Evolutionary conservation across 495 filamentous ascomycete genomes (phyloP), one percentile per base, ranked within the genome.

Genomic region (Hypoxylon fragiforme): DNA sequence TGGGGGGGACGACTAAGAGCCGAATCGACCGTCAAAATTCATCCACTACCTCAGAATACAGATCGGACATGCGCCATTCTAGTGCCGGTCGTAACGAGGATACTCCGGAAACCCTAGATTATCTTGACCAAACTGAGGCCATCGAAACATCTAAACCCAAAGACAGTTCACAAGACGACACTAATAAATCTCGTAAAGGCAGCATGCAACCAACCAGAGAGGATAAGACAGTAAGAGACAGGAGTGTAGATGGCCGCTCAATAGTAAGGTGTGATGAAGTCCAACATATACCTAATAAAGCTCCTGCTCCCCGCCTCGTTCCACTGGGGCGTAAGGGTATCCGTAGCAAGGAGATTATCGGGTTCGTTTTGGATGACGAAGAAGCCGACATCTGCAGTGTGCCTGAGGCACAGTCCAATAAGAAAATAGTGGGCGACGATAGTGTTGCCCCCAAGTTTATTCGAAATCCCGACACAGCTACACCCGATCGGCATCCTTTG

Each of bases 321-420:
- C 65, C 51, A 13, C 55, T 76, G 2, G 65, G 66, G n/a, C 70
- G 66, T 24, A 77, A 63, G 51, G 64, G 67, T 46, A 59, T 76
- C 42, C 72, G 65, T 40, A 78, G 75, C 47, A 72, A 55, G 32
- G 75, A 78, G 28, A 44, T 78, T 7, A 70, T 78, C 26, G 74
- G 75, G 5, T 67, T 67, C 38, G 22, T 72, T 20, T 64, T 65
- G 7, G 61, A 67, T 7, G 58, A 67, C 28, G 58, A 62, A 31
- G 55, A 63, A 46, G 40, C 28, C 15, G 52, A 65, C 20, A 24
- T 28, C 19, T 1, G 11, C n/a, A n/a, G n/a, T n/a, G n/a, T n/a
- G n/a, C n/a, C n/a, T n/a, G n/a, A n/a, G n/a, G n/a, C n/a, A n/a
- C n/a, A n/a, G n/a, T n/a, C n/a, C 19, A 49, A 37, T 3, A 32